phyloP scores from a whole-genome alignment of 2,329 filamentous ascomycete genomes.

The Penicillium sp. region DNA sequence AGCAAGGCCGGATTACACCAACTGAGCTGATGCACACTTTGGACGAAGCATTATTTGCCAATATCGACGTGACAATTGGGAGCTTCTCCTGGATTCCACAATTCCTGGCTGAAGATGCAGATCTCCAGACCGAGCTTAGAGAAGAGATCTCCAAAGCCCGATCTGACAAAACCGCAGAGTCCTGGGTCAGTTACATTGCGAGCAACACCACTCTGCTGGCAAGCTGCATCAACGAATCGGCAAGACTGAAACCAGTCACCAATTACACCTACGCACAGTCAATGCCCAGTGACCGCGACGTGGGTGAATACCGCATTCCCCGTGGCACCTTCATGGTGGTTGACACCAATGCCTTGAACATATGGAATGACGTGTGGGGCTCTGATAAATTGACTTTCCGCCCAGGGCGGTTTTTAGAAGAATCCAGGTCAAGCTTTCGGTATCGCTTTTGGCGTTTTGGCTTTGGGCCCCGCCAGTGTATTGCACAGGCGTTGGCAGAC shows the following conservation, averaged over 20 bases:
- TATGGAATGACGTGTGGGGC: constrained; percentile 42
- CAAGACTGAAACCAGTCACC: constrained; percentile 39
- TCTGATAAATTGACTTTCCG: constrained; percentile 35
- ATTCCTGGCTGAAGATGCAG: constrained; percentile 40
- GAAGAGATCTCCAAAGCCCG: not conserved
- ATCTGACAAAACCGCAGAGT: constrained; percentile 17
- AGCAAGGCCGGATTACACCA: constrained; percentile 21
- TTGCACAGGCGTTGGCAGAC: constrained; percentile 3
- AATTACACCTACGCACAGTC: constrained; percentile 46
- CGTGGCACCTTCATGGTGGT: constrained; percentile 43
- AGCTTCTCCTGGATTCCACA: constrained; percentile 46
- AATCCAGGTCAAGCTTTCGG: not conserved
- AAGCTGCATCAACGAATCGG: constrained; percentile 42
- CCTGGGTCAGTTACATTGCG: constrained; percentile 24
- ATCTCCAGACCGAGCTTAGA: constrained; percentile 31
- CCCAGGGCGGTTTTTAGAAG: constrained; percentile 26
- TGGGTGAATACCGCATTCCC: constrained; percentile 40
- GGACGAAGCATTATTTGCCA: constrained; percentile 49
- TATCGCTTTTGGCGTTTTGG: constrained; percentile 9
- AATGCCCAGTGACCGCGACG: constrained; percentile 33
- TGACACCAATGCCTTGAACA: constrained; percentile 47
- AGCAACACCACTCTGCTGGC: constrained; percentile 28
- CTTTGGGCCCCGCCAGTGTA: constrained; percentile 7
- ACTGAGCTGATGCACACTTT: constrained; percentile 44
- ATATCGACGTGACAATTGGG: constrained; percentile 49